These are phyloP conservation scores for Melampsora larici-populina DNA, from an alignment of 1,284 basidiomycete genomes.

Conservation along the genomic window DNA sequence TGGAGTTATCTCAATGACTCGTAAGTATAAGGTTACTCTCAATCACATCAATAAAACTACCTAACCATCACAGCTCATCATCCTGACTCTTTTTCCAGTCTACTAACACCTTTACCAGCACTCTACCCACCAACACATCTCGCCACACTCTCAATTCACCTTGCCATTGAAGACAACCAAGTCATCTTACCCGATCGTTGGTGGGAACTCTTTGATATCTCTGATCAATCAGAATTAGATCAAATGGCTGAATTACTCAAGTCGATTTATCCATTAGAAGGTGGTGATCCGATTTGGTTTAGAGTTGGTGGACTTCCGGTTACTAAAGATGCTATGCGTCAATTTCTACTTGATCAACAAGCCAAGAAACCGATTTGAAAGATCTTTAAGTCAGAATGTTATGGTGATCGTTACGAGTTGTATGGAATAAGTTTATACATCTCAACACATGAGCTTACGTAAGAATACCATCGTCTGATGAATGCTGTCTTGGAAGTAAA, in stretches of 20 bases:
- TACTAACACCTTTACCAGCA: slow-evolving; percentile 50
- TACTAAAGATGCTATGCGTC: slow-evolving; percentile 16
- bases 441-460: too few relatives aligned
- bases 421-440: too few relatives aligned
- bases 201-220: slow-evolving; percentile 55
- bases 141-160: slow-evolving; percentile 49
- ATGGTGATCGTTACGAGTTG: too few relatives aligned
- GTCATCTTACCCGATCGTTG: slow-evolving; percentile 48
- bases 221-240: slow-evolving; percentile 48
- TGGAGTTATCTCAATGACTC: slow-evolving; percentile 56
- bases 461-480: too few relatives aligned
- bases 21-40: slow-evolving; percentile 46
- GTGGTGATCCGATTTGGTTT: slow-evolving; percentile 28
- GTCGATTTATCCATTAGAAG: slow-evolving; percentile 47
- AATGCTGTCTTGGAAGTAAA: too few relatives aligned
- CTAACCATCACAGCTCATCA: background rate
- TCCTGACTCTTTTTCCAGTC: slow-evolving; percentile 41
- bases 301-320: slow-evolving; percentile 19
- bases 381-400: too few relatives aligned
- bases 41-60: background rate
- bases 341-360: background rate
- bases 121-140: slow-evolving; percentile 50
- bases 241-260: slow-evolving; percentile 45
- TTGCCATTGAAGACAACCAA: slow-evolving; percentile 45
- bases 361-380: too few relatives aligned